Evolutionary conservation across 2,329 filamentous ascomycete genomes (phyloP).

Genomic region (Venturia nashicola): DNA sequence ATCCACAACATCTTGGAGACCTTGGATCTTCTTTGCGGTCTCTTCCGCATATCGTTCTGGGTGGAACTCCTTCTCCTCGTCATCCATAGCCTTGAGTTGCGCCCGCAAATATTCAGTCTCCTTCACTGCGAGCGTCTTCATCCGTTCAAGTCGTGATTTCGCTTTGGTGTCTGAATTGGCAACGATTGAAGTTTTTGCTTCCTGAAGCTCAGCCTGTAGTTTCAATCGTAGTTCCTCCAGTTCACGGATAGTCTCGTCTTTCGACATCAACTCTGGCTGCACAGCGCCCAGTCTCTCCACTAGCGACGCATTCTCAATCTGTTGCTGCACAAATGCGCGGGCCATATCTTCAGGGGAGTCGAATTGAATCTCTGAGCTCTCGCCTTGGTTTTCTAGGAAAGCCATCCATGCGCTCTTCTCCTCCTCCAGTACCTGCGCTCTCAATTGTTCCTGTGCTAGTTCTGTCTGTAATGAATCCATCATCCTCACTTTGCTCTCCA

Average conservation of each 20-base stretch:
- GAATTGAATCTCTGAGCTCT: constrained; percentile 56
- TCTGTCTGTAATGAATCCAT: constrained; percentile 65
- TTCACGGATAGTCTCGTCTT: constrained; percentile 59
- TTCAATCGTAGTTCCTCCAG: constrained; percentile 58
- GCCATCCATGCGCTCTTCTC: constrained; percentile 79
- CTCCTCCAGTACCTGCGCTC: constrained; percentile 77
- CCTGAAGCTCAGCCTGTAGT: constrained; percentile 49
- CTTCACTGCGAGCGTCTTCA: constrained; percentile 73
- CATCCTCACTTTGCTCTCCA: constrained; percentile 66
- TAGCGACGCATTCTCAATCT: constrained; percentile 67
- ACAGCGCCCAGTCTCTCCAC: constrained; percentile 68
- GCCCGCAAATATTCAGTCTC: constrained; percentile 90
- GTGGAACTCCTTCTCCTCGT: constrained; percentile 78
- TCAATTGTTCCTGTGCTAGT: constrained; percentile 65
- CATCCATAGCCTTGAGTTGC: constrained; percentile 75
- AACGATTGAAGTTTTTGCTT: constrained; percentile 31
- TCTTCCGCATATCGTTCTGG: constrained; percentile 66
- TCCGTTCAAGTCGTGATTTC: constrained; percentile 67
- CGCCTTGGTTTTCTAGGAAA: constrained; percentile 59
- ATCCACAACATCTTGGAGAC: constrained; percentile 78
- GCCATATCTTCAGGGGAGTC: constrained; percentile 82
- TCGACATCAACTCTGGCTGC: constrained; percentile 65
- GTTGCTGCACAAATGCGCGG: constrained; percentile 69
- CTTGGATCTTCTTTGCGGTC: constrained; percentile 60
- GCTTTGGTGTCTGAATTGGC: constrained; percentile 39